A percentile compares a stretch with the other conserved stretches of the same genome.
Conservation (phyloP, 352 stramenopile species). For the Peronospora belbahrii region DNA sequence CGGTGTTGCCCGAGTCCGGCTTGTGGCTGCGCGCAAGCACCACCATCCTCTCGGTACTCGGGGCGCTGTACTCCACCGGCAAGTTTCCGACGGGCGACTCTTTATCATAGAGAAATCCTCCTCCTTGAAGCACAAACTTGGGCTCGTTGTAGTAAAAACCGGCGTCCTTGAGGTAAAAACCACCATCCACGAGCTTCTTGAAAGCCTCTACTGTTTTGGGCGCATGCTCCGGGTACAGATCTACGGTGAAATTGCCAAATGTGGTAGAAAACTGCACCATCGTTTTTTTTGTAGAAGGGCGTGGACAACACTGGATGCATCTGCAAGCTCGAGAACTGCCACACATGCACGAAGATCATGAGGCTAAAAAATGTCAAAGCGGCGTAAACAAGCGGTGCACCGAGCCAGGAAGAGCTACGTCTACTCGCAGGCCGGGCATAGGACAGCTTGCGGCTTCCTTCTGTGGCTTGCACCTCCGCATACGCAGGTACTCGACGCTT, state of each 20-base stretch:
- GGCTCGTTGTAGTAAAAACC: conserved; percentile 84
- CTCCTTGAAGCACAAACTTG: conserved; percentile 72
- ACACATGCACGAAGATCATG: conserved; percentile 55
- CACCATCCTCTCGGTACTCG: conserved; percentile 75
- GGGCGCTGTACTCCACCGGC: conserved; percentile 74
- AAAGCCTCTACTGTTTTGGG: conserved; percentile 70
- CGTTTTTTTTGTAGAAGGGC: conserved; percentile 69
- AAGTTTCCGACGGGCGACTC: conserved; percentile 56
- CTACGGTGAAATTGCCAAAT: conserved; percentile 66
- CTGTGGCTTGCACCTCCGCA: conserved; percentile 10
- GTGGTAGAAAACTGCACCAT: conserved; percentile 81
- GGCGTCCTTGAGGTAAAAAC: conserved; percentile 62
- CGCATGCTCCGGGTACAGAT: conserved; percentile 73
- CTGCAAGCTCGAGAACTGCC: conserved; percentile 46
- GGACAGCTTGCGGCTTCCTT: conserved; percentile 6
- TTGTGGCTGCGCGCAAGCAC: conserved; percentile 69
- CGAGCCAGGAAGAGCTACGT: conserved; percentile 23
- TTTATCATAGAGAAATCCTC: conserved; percentile 66
- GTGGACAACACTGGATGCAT: conserved; percentile 38
- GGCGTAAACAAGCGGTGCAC: conserved; percentile 32
- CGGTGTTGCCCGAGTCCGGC: conserved; percentile 58
- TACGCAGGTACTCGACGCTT: conserved; percentile 25
- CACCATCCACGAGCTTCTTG: conserved; percentile 48
- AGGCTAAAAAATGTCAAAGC: conserved; percentile 45
- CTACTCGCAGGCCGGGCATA: conserved; percentile 1